Evolutionary conservation across 148 eudicot species (phyloP), one percentile per base, ranked within the genome.

Genomic region (Chenopodium quinoa): DNA sequence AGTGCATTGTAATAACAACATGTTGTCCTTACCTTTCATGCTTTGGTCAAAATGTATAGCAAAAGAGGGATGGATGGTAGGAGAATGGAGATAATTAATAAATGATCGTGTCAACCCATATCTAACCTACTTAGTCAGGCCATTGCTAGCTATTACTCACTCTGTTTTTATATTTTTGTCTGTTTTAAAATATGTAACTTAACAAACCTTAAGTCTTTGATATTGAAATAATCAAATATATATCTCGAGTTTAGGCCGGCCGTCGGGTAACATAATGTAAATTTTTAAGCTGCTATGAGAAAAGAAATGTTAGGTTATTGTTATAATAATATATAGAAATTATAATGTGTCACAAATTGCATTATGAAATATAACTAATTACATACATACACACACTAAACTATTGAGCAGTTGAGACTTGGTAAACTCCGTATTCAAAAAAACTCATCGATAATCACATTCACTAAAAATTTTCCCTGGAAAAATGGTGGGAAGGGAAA

Each of bases 401-500:
- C 56, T 48, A 52, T 74, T 74, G 58, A 23, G 76, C 58, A 73
- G n/a, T 74, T 74, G 77, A 74, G 63, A 74, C 77, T 50, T 67
- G 47, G 80, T 78, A 46, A 64, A 78, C 80, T 65, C n/a, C 54
- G 58, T 67, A 68, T 20, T 48, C 11, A 6, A 74, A 73, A 40
- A 74, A 74, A 50, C 63, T 50, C 77, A 74, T 74, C 40, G 77
- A 52, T 74, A 48, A 25, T 74, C 63, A 74, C 77, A 74, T 50
- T 74, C 37, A 74, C 40, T 50, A 48, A 27, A 74, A 2, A 1
- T 0, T 50, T 74, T 74, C 58, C 63, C 77, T 4, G 62, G 77
- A 74, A 74, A 74, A 74, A 48, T 74, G 62, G 63, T 48, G 77
- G 63, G 77, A 29, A 25, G 60, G 73, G 60, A 29, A 67, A 77